These are phyloP conservation scores for Thelephora aurantiotincta DNA, from an alignment of 768 basidiomycete species.

Conservation along the genomic window DNA sequence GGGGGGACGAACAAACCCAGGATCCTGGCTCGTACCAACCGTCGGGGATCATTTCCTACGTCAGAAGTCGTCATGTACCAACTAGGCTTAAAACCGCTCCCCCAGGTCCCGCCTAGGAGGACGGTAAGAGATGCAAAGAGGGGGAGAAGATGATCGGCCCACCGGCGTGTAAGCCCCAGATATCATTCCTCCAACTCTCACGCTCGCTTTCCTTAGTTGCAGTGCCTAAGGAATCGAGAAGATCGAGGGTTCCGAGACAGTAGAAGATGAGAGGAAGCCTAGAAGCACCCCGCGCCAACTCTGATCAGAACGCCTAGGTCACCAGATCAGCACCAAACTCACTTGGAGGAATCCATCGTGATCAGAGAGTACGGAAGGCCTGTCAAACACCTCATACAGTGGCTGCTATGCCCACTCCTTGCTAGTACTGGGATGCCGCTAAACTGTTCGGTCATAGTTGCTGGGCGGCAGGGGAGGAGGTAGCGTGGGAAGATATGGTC, in stretches of 20 bases:
- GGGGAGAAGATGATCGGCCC: slow-evolving; percentile 12
- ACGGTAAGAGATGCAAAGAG: slow-evolving; percentile 3
- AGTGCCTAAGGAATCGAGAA: slow-evolving; percentile 38
- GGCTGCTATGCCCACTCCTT: slow-evolving; percentile 42
- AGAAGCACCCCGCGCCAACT: not conserved
- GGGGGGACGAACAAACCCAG: slow-evolving; percentile 6
- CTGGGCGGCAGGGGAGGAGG: too few species aligned
- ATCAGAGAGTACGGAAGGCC: slow-evolving; percentile 59
- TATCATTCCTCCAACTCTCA: slow-evolving; percentile 64
- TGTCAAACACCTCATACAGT: slow-evolving; percentile 53
- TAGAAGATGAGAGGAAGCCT: slow-evolving; percentile 86
- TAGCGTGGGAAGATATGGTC: too few species aligned
- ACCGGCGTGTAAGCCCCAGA: slow-evolving; percentile 81
- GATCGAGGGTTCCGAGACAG: slow-evolving; percentile 71
- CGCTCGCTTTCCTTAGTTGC: slow-evolving; percentile 38
- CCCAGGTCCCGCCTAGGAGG: slow-evolving; percentile 37
- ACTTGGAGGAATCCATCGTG: slow-evolving; percentile 66
- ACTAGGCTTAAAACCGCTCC: slow-evolving; percentile 63
- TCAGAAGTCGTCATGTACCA: slow-evolving; percentile 43
- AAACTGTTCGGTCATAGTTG: not conserved
- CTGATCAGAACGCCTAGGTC: not conserved
- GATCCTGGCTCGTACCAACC: slow-evolving; percentile 6
- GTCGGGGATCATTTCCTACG: slow-evolving; percentile 4
- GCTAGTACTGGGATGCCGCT: slow-evolving; percentile 16
- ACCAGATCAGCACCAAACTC: not conserved